Evolutionary conservation across 164 flowering plant species (phyloP).

Genomic region (Liquidambar formosana): DNA sequence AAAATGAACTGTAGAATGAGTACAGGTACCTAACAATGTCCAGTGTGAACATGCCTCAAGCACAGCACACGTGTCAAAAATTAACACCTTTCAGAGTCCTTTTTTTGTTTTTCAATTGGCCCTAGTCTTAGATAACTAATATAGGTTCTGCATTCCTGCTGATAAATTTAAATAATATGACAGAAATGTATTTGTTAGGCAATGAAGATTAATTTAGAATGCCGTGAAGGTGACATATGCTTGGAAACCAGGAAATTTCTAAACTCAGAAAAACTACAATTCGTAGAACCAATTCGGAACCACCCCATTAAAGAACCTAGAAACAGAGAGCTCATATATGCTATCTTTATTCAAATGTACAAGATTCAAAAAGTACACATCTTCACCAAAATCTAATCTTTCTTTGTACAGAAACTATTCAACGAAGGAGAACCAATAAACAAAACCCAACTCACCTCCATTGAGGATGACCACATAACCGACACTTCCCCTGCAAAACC

Average conservation of each 20-base stretch:
- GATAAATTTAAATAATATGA: too few species aligned
- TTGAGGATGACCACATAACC: constrained; percentile 1
- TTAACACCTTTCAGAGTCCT: too few species aligned
- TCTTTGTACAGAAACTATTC: constrained; percentile 39
- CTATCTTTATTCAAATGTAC: constrained; percentile 31
- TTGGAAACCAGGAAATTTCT: background rate
- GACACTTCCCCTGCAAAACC: background rate
- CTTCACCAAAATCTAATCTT: constrained; percentile 22
- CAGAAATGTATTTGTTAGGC: too few species aligned
- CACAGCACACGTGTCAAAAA: too few species aligned
- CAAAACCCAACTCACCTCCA: constrained; percentile 32
- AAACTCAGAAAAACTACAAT: constrained; percentile 9
- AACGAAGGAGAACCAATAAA: constrained; percentile 19
- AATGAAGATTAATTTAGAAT: background rate
- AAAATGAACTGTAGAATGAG: too few species aligned
- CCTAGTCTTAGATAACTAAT: too few species aligned
- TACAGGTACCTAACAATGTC: too few species aligned
- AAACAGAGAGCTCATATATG: constrained; percentile 9
- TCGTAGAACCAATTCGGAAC: constrained; percentile 12
- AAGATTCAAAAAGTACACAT: constrained; percentile 19
- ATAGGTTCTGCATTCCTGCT: too few species aligned
- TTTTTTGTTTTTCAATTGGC: too few species aligned
- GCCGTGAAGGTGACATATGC: background rate
- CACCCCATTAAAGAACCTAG: constrained; percentile 5
- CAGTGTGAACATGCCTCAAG: too few species aligned